These are phyloP conservation scores for Mycena pura DNA, from an alignment of 768 basidiomycete genomes.

Conservation along the genomic window DNA sequence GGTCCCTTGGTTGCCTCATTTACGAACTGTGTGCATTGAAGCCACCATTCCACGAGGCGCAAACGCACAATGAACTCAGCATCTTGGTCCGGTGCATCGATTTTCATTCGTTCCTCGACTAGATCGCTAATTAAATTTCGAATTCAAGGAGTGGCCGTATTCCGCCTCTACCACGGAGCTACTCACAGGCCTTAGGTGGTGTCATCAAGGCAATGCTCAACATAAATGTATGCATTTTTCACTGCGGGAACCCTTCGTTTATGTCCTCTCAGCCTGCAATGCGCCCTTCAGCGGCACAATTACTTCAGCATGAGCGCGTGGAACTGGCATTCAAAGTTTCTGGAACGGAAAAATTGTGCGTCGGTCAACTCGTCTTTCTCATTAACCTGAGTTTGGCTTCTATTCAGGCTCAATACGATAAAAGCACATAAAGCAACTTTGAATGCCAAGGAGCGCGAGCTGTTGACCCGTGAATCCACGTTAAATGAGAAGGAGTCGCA, in stretches of 20 bases:
- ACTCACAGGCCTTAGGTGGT: conserved; percentile 72
- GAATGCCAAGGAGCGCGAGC: conserved; percentile 67
- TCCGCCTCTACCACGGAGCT: conserved; percentile 85
- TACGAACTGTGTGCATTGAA: conserved; percentile 95
- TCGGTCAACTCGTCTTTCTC: background rate
- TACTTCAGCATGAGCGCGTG: conserved; percentile 81
- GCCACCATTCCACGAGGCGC: conserved; percentile 93
- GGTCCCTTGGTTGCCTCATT: conserved; percentile 96
- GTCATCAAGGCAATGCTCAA: conserved; percentile 89
- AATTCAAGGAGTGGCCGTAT: conserved; percentile 79
- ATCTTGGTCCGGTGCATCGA: conserved; percentile 72
- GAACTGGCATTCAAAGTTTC: conserved; percentile 73
- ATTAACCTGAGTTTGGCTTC: background rate
- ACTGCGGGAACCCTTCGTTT: background rate
- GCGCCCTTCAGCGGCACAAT: conserved; percentile 82
- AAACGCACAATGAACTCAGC: conserved; percentile 86
- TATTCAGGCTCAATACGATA: conserved; percentile 63
- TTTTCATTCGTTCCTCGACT: background rate
- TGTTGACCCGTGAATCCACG: conserved; percentile 60
- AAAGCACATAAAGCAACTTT: conserved; percentile 67
- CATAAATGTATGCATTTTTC: conserved; percentile 63
- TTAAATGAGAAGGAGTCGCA: conserved; percentile 64
- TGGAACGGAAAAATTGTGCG: conserved; percentile 82
- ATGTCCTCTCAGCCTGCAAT: conserved; percentile 69
- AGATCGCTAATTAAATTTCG: background rate